Percentiles rank a stretch among this genome's conserved stretches.
Evolutionary conservation across 495 filamentous ascomycete species (phyloP).

Genomic region (Pyrenula massariospora): DNA sequence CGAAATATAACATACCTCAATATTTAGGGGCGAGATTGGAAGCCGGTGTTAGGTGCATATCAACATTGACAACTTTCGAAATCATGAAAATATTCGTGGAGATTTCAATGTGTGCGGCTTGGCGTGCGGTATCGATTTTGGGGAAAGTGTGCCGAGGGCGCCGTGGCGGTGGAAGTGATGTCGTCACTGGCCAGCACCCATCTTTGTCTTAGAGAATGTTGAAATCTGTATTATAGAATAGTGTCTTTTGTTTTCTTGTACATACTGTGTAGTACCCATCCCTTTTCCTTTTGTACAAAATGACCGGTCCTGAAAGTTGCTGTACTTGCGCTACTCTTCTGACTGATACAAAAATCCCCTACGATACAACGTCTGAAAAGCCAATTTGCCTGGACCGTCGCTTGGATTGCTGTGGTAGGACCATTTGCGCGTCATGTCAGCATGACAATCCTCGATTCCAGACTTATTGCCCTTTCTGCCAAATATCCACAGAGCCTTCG

Average conservation of each 20-base stretch:
- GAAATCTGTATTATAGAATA: too few relatives aligned
- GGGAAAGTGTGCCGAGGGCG: conserved; percentile 9
- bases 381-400: conserved; percentile 34
- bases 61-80: too few relatives aligned
- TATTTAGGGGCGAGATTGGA: conserved; percentile 15
- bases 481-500: conserved; percentile 36
- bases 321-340: conserved; percentile 56
- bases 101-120: conserved; percentile 9
- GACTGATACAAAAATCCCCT: conserved; percentile 22
- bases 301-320: conserved; percentile 33
- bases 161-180: conserved; percentile 10
- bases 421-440: conserved; percentile 57
- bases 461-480: conserved; percentile 53
- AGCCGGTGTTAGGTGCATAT: too few relatives aligned
- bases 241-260: too few relatives aligned
- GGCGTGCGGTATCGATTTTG: conserved; percentile 9
- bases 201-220: too few relatives aligned
- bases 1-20: conserved; percentile 34
- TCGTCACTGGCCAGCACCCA: background rate
- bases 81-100: too few relatives aligned
- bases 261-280: background rate
- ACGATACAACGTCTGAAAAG: conserved; percentile 42
- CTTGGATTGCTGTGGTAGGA: conserved; percentile 52
- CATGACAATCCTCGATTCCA: conserved; percentile 56
- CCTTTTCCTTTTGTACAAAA: background rate